Base-by-base conservation (phyloP, 179 eudicot species). In the Pouteria campechiana region DNA sequence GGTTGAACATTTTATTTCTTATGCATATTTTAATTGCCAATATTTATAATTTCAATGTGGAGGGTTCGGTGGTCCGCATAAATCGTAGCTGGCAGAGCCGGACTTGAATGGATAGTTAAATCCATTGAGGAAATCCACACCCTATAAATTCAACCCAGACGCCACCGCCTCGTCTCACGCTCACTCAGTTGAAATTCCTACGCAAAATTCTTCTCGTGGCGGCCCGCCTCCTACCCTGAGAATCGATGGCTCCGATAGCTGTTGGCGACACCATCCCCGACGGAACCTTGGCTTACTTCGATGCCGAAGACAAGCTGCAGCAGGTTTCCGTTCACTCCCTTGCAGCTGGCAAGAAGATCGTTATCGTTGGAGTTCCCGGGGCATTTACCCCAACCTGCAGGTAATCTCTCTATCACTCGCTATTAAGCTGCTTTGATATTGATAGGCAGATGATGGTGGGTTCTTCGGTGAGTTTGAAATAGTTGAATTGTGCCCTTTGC, bases 341-440 rank as follows among this genome's bases (percentile, higher is more conserved):
- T 36, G 72, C 90, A 20, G 60, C 78, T 56, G 81, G 78, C 38
- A 80, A 83, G 46, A 80, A 76, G 62, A 73, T 76, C 52, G 47
- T 80, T 55, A 61, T 83, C 27, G 70, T 83, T 37, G 94, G 60
- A 15, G 90, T 83, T 14, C 94, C 90, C 27, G 90, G 94, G 5
- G 86, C 94, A 51, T 83, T 83, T 68, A 77, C 94, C 29, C 86
- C 83, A 27, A 65, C 74, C 25, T 83, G 94, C 78, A 73, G 77
- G 85, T 70, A 20, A 3, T 6, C 6, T 14, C 12, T 3, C 11
- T 32, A 10, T 42, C 31, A 24, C 29, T 40, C 6, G 5, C 14
- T n/a, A n/a, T n/a, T n/a, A n/a, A n/a, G n/a, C n/a, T n/a, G n/a
- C 14, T 10, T 5, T 10, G 27, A 31, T 22, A 13, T 25, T 15